These are phyloP conservation scores for Penicillium dipodomyicola DNA, from an alignment of 495 filamentous ascomycete species.

Conservation along the genomic window DNA sequence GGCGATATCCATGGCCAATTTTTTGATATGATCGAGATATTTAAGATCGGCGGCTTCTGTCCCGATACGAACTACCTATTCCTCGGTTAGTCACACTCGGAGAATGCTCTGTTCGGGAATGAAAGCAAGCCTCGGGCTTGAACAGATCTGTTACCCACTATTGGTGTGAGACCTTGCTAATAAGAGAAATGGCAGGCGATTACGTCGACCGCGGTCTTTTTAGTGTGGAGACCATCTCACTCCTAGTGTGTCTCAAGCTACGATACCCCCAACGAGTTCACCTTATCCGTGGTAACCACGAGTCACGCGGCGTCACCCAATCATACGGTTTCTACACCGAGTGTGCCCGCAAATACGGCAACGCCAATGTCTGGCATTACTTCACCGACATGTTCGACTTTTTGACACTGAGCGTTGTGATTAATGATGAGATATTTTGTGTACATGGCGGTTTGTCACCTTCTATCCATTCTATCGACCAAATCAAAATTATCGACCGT, in stretches of 20 bases:
- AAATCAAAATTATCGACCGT: conserved; percentile 98
- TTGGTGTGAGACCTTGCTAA: conserved; percentile 6
- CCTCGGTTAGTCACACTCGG: conserved; percentile 59
- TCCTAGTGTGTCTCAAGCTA: conserved; percentile 91
- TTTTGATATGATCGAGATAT: conserved; percentile 98
- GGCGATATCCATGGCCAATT: conserved; percentile 99
- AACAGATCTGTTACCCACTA: neutral
- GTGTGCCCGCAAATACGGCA: conserved; percentile 95
- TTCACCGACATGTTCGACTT: conserved; percentile 99
- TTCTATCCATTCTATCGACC: conserved; percentile 96
- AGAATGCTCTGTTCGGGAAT: neutral
- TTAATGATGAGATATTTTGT: conserved; percentile 98
- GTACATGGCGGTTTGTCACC: conserved; percentile 95
- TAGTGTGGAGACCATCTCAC: conserved; percentile 93
- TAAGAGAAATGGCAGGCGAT: conserved; percentile 58
- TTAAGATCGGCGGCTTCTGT: conserved; percentile 94
- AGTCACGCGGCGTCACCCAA: conserved; percentile 94
- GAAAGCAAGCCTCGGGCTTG: neutral
- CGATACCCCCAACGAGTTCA: conserved; percentile 90
- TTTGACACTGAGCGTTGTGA: conserved; percentile 91
- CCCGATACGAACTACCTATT: conserved; percentile 98
- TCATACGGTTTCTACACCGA: conserved; percentile 99
- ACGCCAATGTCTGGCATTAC: conserved; percentile 98
- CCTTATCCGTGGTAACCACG: conserved; percentile 94
- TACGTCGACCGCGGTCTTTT: conserved; percentile 98